Percentiles rank a stretch among this genome's conserved stretches.
Evolutionary conservation across 1,284 basidiomycete genomes (phyloP).

Genomic region (Cutaneotrichosporon curvatum): DNA sequence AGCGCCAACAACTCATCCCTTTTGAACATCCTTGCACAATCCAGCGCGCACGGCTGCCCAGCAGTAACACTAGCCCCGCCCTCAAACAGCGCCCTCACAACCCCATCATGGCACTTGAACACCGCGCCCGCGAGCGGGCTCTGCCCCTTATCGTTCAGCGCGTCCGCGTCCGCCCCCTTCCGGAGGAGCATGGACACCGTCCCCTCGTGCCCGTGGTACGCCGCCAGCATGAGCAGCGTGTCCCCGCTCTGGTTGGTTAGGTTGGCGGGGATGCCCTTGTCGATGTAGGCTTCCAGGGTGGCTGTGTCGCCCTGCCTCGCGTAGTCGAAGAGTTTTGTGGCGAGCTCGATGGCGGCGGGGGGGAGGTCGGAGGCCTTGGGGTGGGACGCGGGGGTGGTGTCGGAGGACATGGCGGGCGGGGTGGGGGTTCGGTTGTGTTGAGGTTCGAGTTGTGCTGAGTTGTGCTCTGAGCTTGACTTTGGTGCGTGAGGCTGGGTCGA

Average conservation of each 20-base stretch:
- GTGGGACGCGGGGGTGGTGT: not conserved
- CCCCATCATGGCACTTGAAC: conserved; percentile 62
- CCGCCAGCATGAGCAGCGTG: conserved; percentile 72
- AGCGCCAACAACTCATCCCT: conserved; percentile 9
- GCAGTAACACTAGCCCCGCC: conserved; percentile 61
- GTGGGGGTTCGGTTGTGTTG: not conserved
- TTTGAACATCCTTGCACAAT: conserved; percentile 49
- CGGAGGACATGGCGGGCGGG: not conserved
- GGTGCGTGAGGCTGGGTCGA: no score
- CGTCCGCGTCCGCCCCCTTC: conserved; percentile 61
- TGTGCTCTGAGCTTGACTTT: no score
- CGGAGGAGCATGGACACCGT: conserved; percentile 55
- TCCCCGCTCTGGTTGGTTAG: conserved; percentile 72
- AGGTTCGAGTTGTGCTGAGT: no score
- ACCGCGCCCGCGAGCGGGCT: conserved; percentile 75
- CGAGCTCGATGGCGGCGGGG: conserved; percentile 58
- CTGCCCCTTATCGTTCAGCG: conserved; percentile 67
- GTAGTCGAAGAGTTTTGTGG: conserved; percentile 66
- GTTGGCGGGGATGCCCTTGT: conserved; percentile 67
- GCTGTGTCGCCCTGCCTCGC: conserved; percentile 57
- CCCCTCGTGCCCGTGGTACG: conserved; percentile 64
- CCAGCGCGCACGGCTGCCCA: conserved; percentile 66
- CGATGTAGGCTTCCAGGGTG: conserved; percentile 55
- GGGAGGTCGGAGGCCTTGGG: conserved; percentile 11
- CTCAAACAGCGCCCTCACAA: conserved; percentile 57